phyloP scores from a whole-genome alignment of 2,329 filamentous ascomycete species.

The Knoxdaviesia proteae region DNA sequence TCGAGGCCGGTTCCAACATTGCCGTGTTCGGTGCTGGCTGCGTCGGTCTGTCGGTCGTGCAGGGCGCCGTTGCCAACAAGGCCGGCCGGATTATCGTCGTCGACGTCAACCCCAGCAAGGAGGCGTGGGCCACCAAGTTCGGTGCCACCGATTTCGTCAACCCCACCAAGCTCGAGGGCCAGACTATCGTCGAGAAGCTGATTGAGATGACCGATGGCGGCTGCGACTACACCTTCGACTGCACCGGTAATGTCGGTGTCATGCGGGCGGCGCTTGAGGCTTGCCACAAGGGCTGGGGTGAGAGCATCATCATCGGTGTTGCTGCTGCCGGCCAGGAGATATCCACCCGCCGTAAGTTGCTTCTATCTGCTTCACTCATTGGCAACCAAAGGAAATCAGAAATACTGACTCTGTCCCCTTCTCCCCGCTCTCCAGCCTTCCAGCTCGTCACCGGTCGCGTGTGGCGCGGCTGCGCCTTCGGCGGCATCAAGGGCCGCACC shows the following conservation, averaged over 20 bases:
- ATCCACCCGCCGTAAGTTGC: conserved; percentile 61
- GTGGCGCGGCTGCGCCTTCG: conserved; percentile 96
- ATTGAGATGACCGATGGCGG: conserved; percentile 96
- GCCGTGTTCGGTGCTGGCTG: conserved; percentile 92
- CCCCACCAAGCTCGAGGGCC: conserved; percentile 55
- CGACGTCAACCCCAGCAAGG: conserved; percentile 69
- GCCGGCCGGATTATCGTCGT: conserved; percentile 57
- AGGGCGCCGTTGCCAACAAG: conserved; percentile 73
- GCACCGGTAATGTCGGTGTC: conserved; percentile 88
- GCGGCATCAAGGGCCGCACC: conserved; percentile 90
- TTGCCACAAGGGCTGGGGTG: conserved; percentile 98
- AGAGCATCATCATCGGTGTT: conserved; percentile 95
- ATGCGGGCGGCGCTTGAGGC: conserved; percentile 93
- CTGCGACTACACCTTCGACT: conserved; percentile 98
- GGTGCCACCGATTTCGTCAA: conserved; percentile 96
- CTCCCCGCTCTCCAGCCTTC: conserved; percentile 43
- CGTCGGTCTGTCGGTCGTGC: conserved; percentile 85
- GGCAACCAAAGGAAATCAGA: background rate
- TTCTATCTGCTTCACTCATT: background rate
- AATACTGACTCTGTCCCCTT: conserved; percentile 6
- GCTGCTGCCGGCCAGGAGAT: conserved; percentile 94
- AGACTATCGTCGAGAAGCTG: conserved; percentile 78
- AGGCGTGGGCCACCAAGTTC: conserved; percentile 84
- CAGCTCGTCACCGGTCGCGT: conserved; percentile 94
- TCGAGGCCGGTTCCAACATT: conserved; percentile 75